phyloP scores from a whole-genome alignment of 345 rosid genomes.

The Murraya koenigii region DNA sequence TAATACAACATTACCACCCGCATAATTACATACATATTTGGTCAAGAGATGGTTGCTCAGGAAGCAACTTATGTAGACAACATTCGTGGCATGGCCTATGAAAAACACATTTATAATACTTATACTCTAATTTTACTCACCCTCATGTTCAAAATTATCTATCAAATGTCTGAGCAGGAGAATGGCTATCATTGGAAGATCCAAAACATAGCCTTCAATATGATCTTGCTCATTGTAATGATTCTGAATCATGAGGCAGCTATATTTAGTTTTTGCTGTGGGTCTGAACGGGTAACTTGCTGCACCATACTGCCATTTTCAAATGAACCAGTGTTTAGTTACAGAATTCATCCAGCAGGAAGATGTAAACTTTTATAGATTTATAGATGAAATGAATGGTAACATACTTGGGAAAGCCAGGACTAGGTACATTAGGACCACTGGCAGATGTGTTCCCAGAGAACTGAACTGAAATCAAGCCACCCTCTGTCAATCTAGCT shows the following conservation, averaged over 20 bases:
- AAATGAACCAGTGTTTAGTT: background rate
- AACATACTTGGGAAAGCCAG: conserved; percentile 48
- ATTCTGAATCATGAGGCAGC: conserved; percentile 30
- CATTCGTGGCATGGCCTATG: background rate
- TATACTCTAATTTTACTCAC: conserved; percentile 27
- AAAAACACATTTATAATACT: background rate
- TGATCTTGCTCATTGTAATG: background rate
- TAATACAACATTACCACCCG: background rate
- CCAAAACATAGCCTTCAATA: background rate
- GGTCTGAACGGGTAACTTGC: conserved; percentile 47
- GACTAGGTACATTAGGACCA: conserved; percentile 28
- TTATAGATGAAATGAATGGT: background rate
- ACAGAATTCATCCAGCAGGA: background rate
- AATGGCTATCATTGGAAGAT: conserved; percentile 8
- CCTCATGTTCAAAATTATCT: conserved; percentile 19
- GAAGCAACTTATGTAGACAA: conserved; percentile 26
- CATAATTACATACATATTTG: background rate
- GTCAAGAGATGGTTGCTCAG: conserved; percentile 18
- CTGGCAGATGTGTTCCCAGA: conserved; percentile 45
- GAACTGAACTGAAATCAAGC: conserved; percentile 55
- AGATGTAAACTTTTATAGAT: background rate
- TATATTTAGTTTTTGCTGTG: conserved; percentile 26
- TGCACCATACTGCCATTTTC: conserved; percentile 42
- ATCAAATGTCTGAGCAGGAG: conserved; percentile 7
- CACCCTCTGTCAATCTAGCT: conserved; percentile 35